Base-by-base conservation (phyloP, 257 asterid genomes). In the Dorcoceras hygrometricum region DNA sequence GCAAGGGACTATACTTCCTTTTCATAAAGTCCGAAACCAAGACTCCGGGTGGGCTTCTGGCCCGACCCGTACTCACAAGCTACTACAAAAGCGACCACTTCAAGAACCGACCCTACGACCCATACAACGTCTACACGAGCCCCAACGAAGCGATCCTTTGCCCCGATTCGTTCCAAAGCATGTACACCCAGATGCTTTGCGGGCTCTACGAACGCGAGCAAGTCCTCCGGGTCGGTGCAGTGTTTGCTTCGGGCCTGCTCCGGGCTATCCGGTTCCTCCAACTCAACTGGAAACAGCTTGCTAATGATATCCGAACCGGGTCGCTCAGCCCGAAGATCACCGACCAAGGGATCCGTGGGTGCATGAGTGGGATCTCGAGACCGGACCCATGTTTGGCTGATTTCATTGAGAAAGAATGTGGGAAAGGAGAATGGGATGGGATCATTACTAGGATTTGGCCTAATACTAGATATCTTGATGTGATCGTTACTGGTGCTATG, bases 1-100 rank as follows among this genome's bases (percentile, higher is more conserved):
- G 99, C 68, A 94, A 93, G 71, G 97, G 95, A 3, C 76, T 93
- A 4, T 93, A 90, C 86, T 93, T 93, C 75, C 26, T 87, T 71
- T 94, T 90, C 72, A 83, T 90, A 43, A 90, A 90, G 67, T 84
- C 97, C 19, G 99, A 94, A 71, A 85, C 97, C 29, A 81, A 82
- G 73, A 94, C 99, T 4, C 89, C 96, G 27, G 95, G 96, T 6
- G 99, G 99, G 65, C 92, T 94, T 3, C 23, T 81, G 63, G 97
- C 99, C 67, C 88, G 97, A 36, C 99, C 99, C 79, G 99, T 93
- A 0, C 89, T 93, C 57, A 90, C 99, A 3, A 93, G 97, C 79
- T 93, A 93, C 86, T 93, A 93, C 90, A 93, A 90, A 36, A 93
- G 98, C 68, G 97, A 93, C 8, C 97, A 93, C 48, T 93, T 94